Conservation (phyloP, 73 alveolate genomes). For the Paramecium tetraurelia region DNA sequence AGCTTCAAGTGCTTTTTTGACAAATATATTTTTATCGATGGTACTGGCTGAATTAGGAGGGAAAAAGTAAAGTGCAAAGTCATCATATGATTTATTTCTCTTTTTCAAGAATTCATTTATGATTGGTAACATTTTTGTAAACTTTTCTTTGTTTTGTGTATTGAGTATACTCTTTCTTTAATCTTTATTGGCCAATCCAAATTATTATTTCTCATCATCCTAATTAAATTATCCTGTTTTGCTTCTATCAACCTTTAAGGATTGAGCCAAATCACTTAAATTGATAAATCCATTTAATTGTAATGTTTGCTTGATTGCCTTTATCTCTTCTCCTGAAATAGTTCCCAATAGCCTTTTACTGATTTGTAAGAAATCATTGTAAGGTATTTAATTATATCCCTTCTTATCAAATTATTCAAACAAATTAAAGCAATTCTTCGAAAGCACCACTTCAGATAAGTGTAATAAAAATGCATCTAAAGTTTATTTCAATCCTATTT, state of each 20-base stretch:
- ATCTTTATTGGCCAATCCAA: not conserved
- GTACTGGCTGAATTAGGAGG: not conserved
- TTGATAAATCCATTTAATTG: not conserved
- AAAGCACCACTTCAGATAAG: not conserved
- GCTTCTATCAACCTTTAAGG: not conserved
- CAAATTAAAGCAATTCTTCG: conserved; percentile 25
- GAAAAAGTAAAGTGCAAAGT: not conserved
- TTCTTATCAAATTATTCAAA: conserved; percentile 3
- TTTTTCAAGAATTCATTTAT: conserved; percentile 15
- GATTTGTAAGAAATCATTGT: not conserved
- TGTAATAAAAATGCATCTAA: not conserved
- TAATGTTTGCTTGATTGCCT: not conserved
- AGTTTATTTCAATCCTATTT: not conserved
- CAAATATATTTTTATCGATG: not conserved
- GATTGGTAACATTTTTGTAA: conserved; percentile 2
- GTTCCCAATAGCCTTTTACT: not conserved
- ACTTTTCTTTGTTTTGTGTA: not conserved
- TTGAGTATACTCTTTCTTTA: not conserved
- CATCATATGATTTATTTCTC: conserved; percentile 10
- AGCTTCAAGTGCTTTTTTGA: not conserved
- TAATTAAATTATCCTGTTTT: not conserved
- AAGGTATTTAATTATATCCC: not conserved
- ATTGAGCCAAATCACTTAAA: conserved; percentile 41
- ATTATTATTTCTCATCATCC: conserved; percentile 27
- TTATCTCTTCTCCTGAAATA: not conserved